Evolutionary conservation across 208 protist genomes (phyloP), one percentile per base, ranked within the genome.

Genomic region (Trypanosoma cruzi): DNA sequence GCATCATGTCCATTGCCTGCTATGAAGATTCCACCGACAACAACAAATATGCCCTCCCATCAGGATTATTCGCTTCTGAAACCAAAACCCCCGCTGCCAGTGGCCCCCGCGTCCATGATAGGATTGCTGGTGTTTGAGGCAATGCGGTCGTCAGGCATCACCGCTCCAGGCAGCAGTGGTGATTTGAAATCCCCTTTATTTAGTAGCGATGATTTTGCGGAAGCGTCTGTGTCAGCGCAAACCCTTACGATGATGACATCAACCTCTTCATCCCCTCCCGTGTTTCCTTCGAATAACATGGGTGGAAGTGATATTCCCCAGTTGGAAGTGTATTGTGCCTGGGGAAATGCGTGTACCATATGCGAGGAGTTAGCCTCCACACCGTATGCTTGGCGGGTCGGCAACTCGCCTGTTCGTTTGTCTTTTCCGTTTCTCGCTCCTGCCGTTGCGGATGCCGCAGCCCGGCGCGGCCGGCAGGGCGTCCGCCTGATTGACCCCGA

Each of bases 291-390:
- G 37, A n/a, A 2, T n/a, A 53, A 13, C 31, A 37, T 34, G 1
- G 24, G 13, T 31, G 59, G 6, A 2, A 32, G 32, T 52, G 59
- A 69, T 37, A 50, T 44, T 52, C 50, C 52, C 5, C 18, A 31
- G 13, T 71, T 54, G 3, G 71, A 78, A 8, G 85, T 89, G 36
- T 82, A 88, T 63, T 94, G 89, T 64, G 83, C 79, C 0, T 94
- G 89, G 89, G 89, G 89, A 18, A 77, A 81, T 16, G 89, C 89
- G 8, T 94, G 89, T 37, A 80, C 85, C 16, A 69, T 87, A 36
- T 94, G 89, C 32, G 85, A 92, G 61, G 76, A 81, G 40, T 80
- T 94, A 34, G 80, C 82, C 24, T 59, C 73, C 0, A 63, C 79
- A 14, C 78, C 83, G 29, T 60, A 89, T 53, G 61, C 63, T 48